Base-by-base conservation (phyloP, 345 rosid species). In the Nasturtium officinale region DNA sequence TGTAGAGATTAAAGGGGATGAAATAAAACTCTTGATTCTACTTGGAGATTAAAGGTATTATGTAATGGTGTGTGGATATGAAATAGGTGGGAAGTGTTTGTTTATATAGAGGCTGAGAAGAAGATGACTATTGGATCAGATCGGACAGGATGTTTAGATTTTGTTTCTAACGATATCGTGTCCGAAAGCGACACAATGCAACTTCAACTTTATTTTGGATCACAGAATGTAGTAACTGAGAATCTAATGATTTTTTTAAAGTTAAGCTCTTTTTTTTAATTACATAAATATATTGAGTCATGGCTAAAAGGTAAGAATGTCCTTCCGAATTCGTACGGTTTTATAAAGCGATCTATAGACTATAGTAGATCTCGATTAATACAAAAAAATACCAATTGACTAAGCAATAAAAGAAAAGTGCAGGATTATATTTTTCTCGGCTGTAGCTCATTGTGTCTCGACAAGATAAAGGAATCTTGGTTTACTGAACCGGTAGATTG, bases 291-390 rank as follows among this genome's bases (percentile, higher is more conserved):
- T 16, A 21, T 61, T 17, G 40, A 32, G 50, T 42, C 57, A 63
- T 73, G 37, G 46, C 67, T 65, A 74, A 74, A 74, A 57, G 63
- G 46, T 61, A 30, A 60, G 54, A 75, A 75, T 67, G 73, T 67
- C 61, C 52, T 68, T 40, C n/a, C n/a, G n/a, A 10, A 73, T 75
- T 60, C n/a, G 78, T 75, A 74, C 68, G 68, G 68, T 67, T 74
- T 38, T 61, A 48, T 59, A 50, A 50, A 59, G 73, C 48, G n/a
- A 37, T 57, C 16, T 73, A 62, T 18, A 53, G 46, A 47, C 23
- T 65, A 62, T 18, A 53, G 35, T 62, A n/a, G 67, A 62, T 62
- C 47, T 59, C 11, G 12, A 2, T 51, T 59, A 12, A 46, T 33
- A 15, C 9, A 20, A 6, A 30, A 29, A 1, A 18, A n/a, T 48